Base-by-base conservation (phyloP, 2,329 filamentous ascomycete genomes). In the Stenocarpella maydis region DNA sequence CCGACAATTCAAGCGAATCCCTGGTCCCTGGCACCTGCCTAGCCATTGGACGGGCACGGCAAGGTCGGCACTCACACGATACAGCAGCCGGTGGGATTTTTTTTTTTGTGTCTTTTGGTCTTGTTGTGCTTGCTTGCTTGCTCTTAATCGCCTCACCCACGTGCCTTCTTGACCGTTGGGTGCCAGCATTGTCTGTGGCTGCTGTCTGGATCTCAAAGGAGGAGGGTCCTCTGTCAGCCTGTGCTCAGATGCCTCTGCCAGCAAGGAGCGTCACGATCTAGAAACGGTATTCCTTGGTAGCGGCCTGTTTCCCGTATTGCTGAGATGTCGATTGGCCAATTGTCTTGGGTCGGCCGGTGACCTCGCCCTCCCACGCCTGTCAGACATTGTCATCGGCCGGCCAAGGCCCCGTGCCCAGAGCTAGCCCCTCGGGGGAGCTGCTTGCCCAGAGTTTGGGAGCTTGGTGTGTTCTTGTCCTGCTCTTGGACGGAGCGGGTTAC, bases 371-470 rank as follows among this genome's bases (percentile, higher is more conserved):
- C 43, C 55, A 28, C 41, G 55, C 58, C 39, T 69, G 47, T 45
- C 49, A 55, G 43, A 67, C 37, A 67, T 69, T 69, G 54, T 63
- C 68, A 69, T 67, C 54, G 68, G 52, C 68, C 28, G 26, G 64
- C 68, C 64, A 60, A 67, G 68, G 21, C 68, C 37, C 54, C 15
- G 41, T 67, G 47, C 26, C 47, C 55, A 64, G 58, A 68, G 21
- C 64, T 67, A 41, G 53, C 15, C 28, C n/a, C 10, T 47, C 14
- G 24, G 55, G 17, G 55, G 26, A n/a, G 17, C 39, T 60, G n/a
- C 17, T 43, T 14, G 54, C 53, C 52, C 10, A 43, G 10, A n/a
- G n/a, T 50, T 50, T 28, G 17, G 24, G 1, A 54, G 26, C 9
- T n/a, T 65, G 63, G 61, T 28, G 19, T 9, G 31, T 54, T 39